These are phyloP conservation scores for Claviceps purpurea DNA, from an alignment of 2,329 filamentous ascomycete genomes.

Conservation along the genomic window DNA sequence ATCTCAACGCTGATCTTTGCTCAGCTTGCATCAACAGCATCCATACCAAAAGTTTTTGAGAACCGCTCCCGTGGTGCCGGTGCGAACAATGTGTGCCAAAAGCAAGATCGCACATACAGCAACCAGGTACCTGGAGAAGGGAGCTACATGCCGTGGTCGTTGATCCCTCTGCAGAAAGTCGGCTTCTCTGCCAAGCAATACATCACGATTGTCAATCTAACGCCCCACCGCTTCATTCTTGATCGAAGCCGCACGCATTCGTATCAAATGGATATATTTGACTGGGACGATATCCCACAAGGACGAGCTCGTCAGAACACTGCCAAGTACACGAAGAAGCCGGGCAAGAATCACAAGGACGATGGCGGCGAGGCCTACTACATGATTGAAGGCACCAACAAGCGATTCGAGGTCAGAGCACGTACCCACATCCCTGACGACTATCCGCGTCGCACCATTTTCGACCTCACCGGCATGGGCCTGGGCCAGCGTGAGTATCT, in stretches of 20 bases:
- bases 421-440: conserved; percentile 17
- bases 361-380: conserved; percentile 21
- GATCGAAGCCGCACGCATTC: conserved; percentile 14
- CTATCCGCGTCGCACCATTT: conserved; percentile 14
- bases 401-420: conserved; percentile 17
- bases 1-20: not conserved
- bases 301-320: conserved; percentile 18
- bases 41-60: not conserved
- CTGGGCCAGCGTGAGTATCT: conserved; percentile 20
- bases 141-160: conserved; percentile 6
- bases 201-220: conserved; percentile 22
- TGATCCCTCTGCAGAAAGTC: conserved; percentile 1
- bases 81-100: conserved; percentile 1
- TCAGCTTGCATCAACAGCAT: not conserved
- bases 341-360: conserved; percentile 9
- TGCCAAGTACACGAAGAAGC: conserved; percentile 13
- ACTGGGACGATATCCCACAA: conserved; percentile 20
- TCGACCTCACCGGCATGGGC: conserved; percentile 19
- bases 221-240: conserved; percentile 17
- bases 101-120: conserved; percentile 6
- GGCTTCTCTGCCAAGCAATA: conserved; percentile 13
- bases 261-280: conserved; percentile 19
- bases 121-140: conserved; percentile 1
- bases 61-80: not conserved
- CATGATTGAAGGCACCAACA: conserved; percentile 16